Percentiles rank a stretch among this genome's conserved stretches.
Conservation (phyloP, 352 stramenopile species). For the Achlya hypogyna region DNA sequence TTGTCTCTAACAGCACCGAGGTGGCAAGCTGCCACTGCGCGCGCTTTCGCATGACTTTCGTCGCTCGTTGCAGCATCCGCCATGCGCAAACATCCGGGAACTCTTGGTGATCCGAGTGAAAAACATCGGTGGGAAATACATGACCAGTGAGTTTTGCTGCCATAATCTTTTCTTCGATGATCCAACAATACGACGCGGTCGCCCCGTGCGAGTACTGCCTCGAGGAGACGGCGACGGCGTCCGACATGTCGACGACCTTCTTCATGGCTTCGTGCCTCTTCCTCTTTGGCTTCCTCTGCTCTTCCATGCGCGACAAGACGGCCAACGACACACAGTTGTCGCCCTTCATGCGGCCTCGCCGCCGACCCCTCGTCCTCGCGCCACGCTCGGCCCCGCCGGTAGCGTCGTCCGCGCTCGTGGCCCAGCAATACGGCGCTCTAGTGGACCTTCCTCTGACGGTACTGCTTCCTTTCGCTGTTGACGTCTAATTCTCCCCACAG, state of each 20-base stretch:
- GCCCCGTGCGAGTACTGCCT: background rate
- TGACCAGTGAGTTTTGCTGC: background rate
- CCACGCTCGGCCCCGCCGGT: background rate
- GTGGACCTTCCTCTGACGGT: background rate
- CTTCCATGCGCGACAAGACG: background rate
- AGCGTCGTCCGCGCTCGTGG: background rate
- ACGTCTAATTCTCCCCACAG: constrained; percentile 3
- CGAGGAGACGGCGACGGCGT: background rate
- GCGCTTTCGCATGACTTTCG: no score
- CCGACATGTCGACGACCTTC: constrained; percentile 9
- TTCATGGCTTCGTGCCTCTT: constrained; percentile 16
- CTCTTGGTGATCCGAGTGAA: no score
- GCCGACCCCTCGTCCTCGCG: background rate
- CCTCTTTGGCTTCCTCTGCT: constrained; percentile 21
- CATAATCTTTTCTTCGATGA: background rate
- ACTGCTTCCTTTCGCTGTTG: background rate
- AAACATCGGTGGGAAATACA: background rate
- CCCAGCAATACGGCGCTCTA: background rate
- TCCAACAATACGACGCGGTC: background rate
- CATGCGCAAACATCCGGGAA: no score
- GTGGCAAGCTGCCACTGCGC: no score
- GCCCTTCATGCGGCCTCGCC: constrained; percentile 1
- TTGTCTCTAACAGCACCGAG: no score
- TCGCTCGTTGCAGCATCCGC: no score
- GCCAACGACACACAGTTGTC: background rate